Evolutionary conservation across 768 basidiomycete species (phyloP).

Genomic region (Suillus paluster): DNA sequence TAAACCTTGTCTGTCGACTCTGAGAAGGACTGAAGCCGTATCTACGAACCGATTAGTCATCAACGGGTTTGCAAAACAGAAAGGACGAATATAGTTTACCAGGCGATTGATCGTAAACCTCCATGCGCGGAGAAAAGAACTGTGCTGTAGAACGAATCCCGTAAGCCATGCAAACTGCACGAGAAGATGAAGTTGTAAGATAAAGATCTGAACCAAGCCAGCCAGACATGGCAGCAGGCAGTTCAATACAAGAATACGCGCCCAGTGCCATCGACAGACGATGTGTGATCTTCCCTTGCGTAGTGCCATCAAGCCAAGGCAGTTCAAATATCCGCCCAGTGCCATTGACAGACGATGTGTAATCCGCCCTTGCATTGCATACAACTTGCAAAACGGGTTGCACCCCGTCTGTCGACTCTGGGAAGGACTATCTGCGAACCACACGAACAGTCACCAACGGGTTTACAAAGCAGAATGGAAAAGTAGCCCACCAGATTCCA

Average conservation of each 20-base stretch:
- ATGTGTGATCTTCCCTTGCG: not conserved
- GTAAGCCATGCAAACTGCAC: too few species aligned
- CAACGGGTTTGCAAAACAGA: not conserved
- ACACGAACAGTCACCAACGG: not conserved
- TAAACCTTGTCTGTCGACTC: not conserved
- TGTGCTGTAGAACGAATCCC: not conserved
- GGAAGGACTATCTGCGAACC: not conserved
- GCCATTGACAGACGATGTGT: too few species aligned
- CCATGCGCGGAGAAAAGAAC: not conserved
- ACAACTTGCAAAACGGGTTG: too few species aligned
- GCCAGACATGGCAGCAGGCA: not conserved
- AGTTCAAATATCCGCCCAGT: too few species aligned
- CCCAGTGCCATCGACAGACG: not conserved
- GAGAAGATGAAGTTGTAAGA: too few species aligned
- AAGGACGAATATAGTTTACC: not conserved
- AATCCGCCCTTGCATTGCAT: too few species aligned
- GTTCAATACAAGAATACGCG: not conserved
- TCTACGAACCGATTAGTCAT: not conserved
- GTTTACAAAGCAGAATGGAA: too few species aligned
- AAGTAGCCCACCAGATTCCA: too few species aligned
- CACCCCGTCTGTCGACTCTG: not conserved
- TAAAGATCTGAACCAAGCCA: not conserved
- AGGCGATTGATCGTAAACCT: not conserved
- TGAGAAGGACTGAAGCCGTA: not conserved
- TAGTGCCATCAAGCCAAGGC: too few species aligned